Evolutionary conservation across 2,329 filamentous ascomycete species (phyloP).

Genomic region (Verticillium tricorpus): DNA sequence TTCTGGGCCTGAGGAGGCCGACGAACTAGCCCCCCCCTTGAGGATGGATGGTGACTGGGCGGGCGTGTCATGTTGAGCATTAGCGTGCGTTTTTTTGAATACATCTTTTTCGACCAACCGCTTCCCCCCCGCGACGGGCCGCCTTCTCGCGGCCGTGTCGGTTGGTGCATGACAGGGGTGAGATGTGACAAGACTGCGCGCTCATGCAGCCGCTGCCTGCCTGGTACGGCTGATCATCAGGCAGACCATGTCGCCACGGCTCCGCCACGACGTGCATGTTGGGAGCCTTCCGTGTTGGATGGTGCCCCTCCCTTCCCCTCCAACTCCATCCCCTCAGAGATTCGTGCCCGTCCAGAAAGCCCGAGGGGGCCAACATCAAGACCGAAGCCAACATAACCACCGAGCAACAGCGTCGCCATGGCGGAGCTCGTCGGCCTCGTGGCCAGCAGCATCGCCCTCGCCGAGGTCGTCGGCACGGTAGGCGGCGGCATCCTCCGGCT

Average conservation of each 20-base stretch:
- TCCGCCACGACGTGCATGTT: no score
- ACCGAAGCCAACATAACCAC: no score
- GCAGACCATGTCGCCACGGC: no score
- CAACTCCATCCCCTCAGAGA: no score
- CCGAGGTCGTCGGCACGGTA: slow-evolving; percentile 4
- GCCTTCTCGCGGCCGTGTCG: no score
- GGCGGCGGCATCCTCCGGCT: slow-evolving; percentile 4
- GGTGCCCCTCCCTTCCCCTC: background rate
- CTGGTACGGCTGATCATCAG: no score
- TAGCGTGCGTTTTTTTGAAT: background rate
- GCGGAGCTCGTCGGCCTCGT: slow-evolving; percentile 7
- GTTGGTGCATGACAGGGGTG: no score
- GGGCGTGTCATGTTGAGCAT: background rate
- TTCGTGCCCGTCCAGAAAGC: no score
- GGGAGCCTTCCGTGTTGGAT: background rate
- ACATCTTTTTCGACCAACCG: background rate
- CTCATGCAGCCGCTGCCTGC: no score
- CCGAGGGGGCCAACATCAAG: no score
- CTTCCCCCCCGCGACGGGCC: no score
- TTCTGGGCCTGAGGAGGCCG: slow-evolving; percentile 18
- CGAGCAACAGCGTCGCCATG: background rate
- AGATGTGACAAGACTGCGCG: no score
- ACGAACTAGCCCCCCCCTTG: background rate
- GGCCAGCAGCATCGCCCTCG: slow-evolving; percentile 6
- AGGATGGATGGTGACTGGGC: background rate